Conservation (phyloP, 768 basidiomycete genomes). For the Harrya chromipes region DNA sequence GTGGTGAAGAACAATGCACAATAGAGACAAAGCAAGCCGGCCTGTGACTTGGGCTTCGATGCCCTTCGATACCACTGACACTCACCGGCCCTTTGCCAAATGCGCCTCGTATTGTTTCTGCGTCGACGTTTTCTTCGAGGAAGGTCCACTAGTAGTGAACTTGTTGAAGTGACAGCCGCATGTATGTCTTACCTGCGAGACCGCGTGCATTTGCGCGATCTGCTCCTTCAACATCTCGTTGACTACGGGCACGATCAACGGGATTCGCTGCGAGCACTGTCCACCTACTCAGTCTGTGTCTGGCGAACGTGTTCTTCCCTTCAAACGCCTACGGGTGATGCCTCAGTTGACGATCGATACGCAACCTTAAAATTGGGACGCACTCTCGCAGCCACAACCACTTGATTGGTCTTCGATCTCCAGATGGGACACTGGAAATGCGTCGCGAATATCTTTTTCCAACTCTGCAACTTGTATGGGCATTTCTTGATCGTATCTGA, state of each 20-base stretch:
- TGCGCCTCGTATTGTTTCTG: slow-evolving; percentile 60
- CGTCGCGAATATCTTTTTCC: slow-evolving; percentile 61
- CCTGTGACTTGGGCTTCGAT: neutral
- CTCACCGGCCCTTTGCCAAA: slow-evolving; percentile 33
- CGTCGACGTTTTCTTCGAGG: slow-evolving; percentile 67
- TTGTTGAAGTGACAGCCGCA: neutral
- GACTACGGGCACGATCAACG: slow-evolving; percentile 42
- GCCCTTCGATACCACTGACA: neutral
- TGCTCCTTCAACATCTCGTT: slow-evolving; percentile 74
- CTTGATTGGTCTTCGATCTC: slow-evolving; percentile 75
- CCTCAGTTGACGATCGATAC: neutral
- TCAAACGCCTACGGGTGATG: slow-evolving; percentile 55
- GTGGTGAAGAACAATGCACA: slow-evolving; percentile 6
- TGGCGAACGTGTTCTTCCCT: slow-evolving; percentile 74
- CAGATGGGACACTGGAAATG: slow-evolving; percentile 62
- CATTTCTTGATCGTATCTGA: too few relatives aligned
- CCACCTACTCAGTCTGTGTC: slow-evolving; percentile 64
- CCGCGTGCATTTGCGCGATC: slow-evolving; percentile 82
- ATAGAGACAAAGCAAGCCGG: neutral
- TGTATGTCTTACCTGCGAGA: slow-evolving; percentile 66
- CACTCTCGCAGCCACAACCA: slow-evolving; percentile 76
- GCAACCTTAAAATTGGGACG: slow-evolving; percentile 14
- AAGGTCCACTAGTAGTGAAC: neutral
- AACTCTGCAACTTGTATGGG: slow-evolving; percentile 52
- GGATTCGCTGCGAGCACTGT: neutral